A percentile compares a stretch with the other conserved stretches of the same genome.
These are phyloP conservation scores for Colletotrichum spinosum DNA, from an alignment of 2,329 filamentous ascomycete species.

Conservation along the genomic window DNA sequence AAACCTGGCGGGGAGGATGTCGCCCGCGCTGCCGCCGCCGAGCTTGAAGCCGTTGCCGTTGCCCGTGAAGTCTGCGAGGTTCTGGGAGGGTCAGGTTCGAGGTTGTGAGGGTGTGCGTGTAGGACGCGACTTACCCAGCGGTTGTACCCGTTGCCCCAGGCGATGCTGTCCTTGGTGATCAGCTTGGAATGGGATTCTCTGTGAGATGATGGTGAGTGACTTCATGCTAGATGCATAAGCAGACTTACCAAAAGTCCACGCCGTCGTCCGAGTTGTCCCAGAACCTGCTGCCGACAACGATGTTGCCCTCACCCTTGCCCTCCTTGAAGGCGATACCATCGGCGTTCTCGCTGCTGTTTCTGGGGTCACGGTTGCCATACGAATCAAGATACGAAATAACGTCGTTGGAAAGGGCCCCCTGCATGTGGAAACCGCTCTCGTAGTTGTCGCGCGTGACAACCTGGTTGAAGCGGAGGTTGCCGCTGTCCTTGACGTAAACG, in stretches of 20 bases:
- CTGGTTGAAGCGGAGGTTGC: conserved; percentile 50
- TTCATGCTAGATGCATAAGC: background rate
- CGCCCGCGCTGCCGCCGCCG: conserved; percentile 49
- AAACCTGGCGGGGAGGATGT: conserved; percentile 47
- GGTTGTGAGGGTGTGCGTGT: fast-evolving
- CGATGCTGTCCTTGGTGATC: conserved; percentile 55
- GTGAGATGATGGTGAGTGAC: fast-evolving
- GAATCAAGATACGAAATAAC: conserved; percentile 51
- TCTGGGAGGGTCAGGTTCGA: background rate
- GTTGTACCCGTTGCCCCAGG: conserved; percentile 60
- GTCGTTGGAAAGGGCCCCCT: conserved; percentile 43
- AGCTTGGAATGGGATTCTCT: conserved; percentile 51
- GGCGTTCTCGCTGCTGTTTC: conserved; percentile 59
- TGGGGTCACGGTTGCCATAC: conserved; percentile 52
- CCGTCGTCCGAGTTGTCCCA: conserved; percentile 61
- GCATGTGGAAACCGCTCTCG: conserved; percentile 51
- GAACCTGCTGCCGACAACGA: conserved; percentile 52
- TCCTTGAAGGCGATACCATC: conserved; percentile 58
- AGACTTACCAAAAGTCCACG: conserved; percentile 54
- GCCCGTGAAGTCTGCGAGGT: conserved; percentile 44
- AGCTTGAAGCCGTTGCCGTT: conserved; percentile 64
- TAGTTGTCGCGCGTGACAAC: conserved; percentile 51
- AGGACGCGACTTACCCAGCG: conserved; percentile 46
- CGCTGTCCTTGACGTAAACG: conserved; percentile 48
- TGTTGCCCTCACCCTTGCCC: conserved; percentile 56